Conservation (phyloP, 2,329 filamentous ascomycete species). For the Penicillium sp. region DNA sequence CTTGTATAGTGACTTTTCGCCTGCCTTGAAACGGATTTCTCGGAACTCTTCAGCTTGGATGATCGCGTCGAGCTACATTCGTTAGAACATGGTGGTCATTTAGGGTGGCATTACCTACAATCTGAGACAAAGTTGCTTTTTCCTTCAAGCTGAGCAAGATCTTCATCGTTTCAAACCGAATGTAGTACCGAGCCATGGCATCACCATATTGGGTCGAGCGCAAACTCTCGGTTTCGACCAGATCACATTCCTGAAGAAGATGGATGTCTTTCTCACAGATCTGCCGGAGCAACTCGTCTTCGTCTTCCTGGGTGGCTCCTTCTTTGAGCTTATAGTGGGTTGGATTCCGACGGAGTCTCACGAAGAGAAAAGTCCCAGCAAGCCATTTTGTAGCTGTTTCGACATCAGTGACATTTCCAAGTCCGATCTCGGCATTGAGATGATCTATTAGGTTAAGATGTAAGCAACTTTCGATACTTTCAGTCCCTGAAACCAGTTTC, state of each 20-base stretch:
- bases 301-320: conserved; percentile 48
- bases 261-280: conserved; percentile 70
- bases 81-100: conserved; percentile 3
- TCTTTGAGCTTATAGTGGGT: conserved; percentile 66
- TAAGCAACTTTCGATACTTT: conserved; percentile 73
- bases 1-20: conserved; percentile 69
- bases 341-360: conserved; percentile 71
- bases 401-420: conserved; percentile 68
- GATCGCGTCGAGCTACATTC: conserved; percentile 61
- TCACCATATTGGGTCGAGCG: conserved; percentile 70
- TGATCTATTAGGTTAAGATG: conserved; percentile 80
- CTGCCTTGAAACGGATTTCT: conserved; percentile 67
- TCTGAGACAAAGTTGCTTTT: conserved; percentile 62
- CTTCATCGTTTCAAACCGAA: conserved; percentile 78
- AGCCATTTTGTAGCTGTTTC: conserved; percentile 72
- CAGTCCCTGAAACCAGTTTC: conserved; percentile 69
- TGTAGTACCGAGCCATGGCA: conserved; percentile 80
- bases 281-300: conserved; percentile 65
- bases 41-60: conserved; percentile 70
- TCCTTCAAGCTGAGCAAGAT: conserved; percentile 62
- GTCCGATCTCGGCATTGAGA: conserved; percentile 77
- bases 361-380: conserved; percentile 72
- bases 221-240: conserved; percentile 57
- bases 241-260: conserved; percentile 59
- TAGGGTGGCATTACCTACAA: conserved; percentile 54